These are phyloP conservation scores for Liriodendron chinense DNA, from an alignment of 164 flowering plant species.

Conservation along the genomic window DNA sequence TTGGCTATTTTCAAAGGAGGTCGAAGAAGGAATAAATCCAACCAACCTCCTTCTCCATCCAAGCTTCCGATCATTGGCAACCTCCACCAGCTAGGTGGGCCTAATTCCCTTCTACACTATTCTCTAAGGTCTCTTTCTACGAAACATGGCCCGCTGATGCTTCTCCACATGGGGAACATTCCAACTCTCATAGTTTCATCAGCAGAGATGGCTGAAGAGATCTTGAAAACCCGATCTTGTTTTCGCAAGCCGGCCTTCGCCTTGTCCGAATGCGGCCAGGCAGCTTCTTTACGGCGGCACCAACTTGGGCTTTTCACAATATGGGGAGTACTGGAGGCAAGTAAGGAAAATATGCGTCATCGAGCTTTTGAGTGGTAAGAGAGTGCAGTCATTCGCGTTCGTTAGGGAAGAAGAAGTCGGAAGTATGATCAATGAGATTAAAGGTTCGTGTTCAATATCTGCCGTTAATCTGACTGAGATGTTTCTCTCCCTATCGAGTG, in stretches of 20 bases:
- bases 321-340: constrained; percentile 5
- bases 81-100: constrained; percentile 6
- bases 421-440: background rate
- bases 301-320: constrained; percentile 5
- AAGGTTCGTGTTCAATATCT: background rate
- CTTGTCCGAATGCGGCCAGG: background rate
- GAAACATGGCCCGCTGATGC: constrained; percentile 5
- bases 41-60: constrained; percentile 3
- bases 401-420: constrained; percentile 3
- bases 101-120: background rate
- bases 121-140: background rate
- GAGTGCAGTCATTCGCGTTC: background rate
- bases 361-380: background rate
- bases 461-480: constrained; percentile 6
- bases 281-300: background rate
- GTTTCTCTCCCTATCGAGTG: background rate
- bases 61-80: constrained; percentile 6
- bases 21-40: background rate
- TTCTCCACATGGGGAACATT: background rate
- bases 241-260: background rate
- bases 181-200: constrained; percentile 1
- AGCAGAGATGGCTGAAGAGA: background rate
- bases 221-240: constrained; percentile 4
- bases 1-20: background rate
- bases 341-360: background rate